Evolutionary conservation across 495 filamentous ascomycete genomes (phyloP).

Genomic region (Extremus antarcticus): DNA sequence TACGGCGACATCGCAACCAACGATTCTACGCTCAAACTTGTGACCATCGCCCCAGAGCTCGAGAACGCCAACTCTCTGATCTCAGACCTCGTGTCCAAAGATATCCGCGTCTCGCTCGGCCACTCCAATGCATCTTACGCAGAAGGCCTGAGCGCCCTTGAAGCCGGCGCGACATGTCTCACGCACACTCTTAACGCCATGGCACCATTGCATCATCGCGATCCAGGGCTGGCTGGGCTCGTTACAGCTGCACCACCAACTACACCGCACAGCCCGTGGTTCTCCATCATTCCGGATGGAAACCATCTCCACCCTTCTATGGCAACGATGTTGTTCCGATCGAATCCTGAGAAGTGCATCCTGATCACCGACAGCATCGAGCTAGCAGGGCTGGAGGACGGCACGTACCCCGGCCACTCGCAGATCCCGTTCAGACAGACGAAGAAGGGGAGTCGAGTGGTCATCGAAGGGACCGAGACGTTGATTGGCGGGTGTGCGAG

Average conservation of each 20-base stretch:
- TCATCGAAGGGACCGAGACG: conserved; percentile 36
- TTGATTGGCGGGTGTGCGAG: conserved; percentile 36
- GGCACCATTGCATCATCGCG: conserved; percentile 28
- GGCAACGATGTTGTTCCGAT: conserved; percentile 48
- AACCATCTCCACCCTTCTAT: conserved; percentile 53
- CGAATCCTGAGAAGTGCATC: conserved; percentile 44
- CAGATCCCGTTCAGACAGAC: conserved; percentile 35
- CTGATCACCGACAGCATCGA: conserved; percentile 54
- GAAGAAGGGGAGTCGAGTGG: conserved; percentile 33
- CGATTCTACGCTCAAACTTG: conserved; percentile 25
- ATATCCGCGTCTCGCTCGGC: conserved; percentile 31
- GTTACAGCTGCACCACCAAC: conserved; percentile 20
- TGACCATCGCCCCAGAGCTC: conserved; percentile 32
- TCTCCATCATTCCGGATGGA: conserved; percentile 51
- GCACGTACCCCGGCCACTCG: conserved; percentile 40
- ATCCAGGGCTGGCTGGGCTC: conserved; percentile 29
- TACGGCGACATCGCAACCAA: conserved; percentile 24
- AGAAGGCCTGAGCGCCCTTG: conserved; percentile 25
- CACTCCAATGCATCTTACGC: conserved; percentile 28
- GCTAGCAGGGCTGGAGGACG: conserved; percentile 44
- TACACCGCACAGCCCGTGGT: conserved; percentile 35
- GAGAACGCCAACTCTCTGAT: conserved; percentile 22
- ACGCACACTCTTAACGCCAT: conserved; percentile 36
- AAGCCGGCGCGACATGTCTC: conserved; percentile 29
- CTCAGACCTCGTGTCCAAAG: conserved; percentile 16